phyloP scores from a whole-genome alignment of 805 yeast species.

The Metschnikowia koreensis region DNA sequence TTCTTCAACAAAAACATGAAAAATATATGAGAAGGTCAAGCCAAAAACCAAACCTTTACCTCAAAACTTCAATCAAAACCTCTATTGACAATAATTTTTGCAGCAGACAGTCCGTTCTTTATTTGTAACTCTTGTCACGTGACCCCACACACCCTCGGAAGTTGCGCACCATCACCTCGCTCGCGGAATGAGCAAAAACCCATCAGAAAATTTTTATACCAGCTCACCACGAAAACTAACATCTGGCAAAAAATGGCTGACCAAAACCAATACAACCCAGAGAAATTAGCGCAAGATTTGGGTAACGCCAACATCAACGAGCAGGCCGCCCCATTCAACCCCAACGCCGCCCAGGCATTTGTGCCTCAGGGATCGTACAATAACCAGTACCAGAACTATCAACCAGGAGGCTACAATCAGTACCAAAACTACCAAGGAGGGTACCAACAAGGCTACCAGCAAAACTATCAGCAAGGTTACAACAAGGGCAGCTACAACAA shows the following conservation, averaged over 20 bases:
- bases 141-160: slow-evolving; percentile 3
- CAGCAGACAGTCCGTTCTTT: too few species aligned
- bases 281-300: slow-evolving; percentile 44
- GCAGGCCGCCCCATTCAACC: slow-evolving; percentile 38
- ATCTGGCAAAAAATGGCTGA: slow-evolving; percentile 14
- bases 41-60: too few species aligned
- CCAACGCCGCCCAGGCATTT: slow-evolving; percentile 49
- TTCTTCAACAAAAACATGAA: too few species aligned
- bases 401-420: slow-evolving; percentile 10
- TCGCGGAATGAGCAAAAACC: background rate
- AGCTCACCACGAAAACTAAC: background rate
- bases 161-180: slow-evolving; percentile 4
- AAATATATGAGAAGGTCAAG: too few species aligned
- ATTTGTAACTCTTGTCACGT: background rate
- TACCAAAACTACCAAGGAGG: slow-evolving; percentile 13
- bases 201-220: slow-evolving; percentile 6
- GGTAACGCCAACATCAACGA: slow-evolving; percentile 40
- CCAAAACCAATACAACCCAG: slow-evolving; percentile 32
- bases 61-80: too few species aligned
- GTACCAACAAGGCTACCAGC: slow-evolving; percentile 8
- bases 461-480: background rate
- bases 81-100: too few species aligned
- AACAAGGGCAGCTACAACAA: slow-evolving; percentile 25
- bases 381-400: slow-evolving; percentile 13
- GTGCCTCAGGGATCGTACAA: slow-evolving; percentile 41